These are phyloP conservation scores for Alternaria panax DNA, from an alignment of 2,329 filamentous ascomycete genomes.

Conservation along the genomic window DNA sequence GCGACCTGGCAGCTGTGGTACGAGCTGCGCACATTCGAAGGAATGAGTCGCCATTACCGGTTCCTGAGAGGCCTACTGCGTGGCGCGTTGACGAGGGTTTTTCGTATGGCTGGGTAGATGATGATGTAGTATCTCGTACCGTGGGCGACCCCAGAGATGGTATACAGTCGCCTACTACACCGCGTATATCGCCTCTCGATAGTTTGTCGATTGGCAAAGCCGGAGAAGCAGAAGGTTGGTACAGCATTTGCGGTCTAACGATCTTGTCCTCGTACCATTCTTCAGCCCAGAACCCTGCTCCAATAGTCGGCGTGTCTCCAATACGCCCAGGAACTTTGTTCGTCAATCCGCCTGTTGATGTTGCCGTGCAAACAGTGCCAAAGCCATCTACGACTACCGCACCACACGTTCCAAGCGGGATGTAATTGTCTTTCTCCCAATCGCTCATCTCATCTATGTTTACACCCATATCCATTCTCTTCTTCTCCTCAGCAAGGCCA, in stretches of 20 bases:
- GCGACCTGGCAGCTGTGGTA: slow-evolving; percentile 75
- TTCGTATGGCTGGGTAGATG: neutral
- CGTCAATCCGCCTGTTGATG: slow-evolving; percentile 78
- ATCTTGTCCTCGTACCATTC: slow-evolving; percentile 69
- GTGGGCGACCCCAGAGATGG: slow-evolving; percentile 55
- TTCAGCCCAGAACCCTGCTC: slow-evolving; percentile 90
- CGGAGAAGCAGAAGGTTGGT: slow-evolving; percentile 19
- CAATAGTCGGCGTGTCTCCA: slow-evolving; percentile 83
- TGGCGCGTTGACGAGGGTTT: slow-evolving; percentile 33
- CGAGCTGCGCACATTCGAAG: slow-evolving; percentile 74
- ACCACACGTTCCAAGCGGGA: slow-evolving; percentile 85
- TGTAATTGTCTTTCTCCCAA: slow-evolving; percentile 70
- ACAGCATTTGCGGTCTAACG: slow-evolving; percentile 25
- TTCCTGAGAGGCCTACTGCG: slow-evolving; percentile 72
- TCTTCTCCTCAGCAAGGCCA: slow-evolving; percentile 59
- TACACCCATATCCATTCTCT: slow-evolving; percentile 51
- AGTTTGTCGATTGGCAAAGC: slow-evolving; percentile 33
- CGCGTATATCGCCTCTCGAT: slow-evolving; percentile 52
- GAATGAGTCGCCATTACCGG: slow-evolving; percentile 90
- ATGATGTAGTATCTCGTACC: neutral
- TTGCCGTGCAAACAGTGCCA: slow-evolving; percentile 74
- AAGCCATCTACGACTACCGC: slow-evolving; percentile 81
- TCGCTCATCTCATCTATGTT: slow-evolving; percentile 44
- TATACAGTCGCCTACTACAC: slow-evolving; percentile 67
- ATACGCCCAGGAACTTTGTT: slow-evolving; percentile 88